Evolutionary conservation across 2,329 filamentous ascomycete genomes (phyloP), one percentile per base, ranked within the genome.

Genomic region (Aspergillus pseudonomiae): DNA sequence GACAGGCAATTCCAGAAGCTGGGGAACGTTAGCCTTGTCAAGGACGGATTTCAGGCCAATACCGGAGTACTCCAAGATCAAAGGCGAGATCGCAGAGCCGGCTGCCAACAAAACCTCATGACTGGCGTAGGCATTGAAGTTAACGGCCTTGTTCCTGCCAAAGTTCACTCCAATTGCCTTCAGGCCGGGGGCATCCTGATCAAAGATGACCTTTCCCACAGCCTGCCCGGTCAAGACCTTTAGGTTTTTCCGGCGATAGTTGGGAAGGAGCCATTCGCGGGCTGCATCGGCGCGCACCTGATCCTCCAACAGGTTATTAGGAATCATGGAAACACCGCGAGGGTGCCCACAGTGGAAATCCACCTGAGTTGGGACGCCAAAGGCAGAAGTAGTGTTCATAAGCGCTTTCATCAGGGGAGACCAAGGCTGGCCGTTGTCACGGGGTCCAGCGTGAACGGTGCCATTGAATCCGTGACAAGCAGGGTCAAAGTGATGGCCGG

Each of bases 311-410:
- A 75, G n/a, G 36, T 62, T 64, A 60, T 75, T 74, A 2, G 41
- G 62, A 24, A 75, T 61, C 71, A 75, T 75, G 7, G 73, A 75
- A 12, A 74, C 71, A 32, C 73, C 71, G 11, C 64, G 70, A 14
- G 73, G 72, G 32, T 69, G 45, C 16, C 72, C 73, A 21, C 73
- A 75, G 54, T 43, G 26, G 2, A 74, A 30, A 48, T 74, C 72
- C 7, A 61, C 21, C 41, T 71, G 62, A 11, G 60, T 60, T 5
- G 69, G 65, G 19, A 70, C 45, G n/a, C 70, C 68, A 0, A 24
- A 7, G 0, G 50, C 57, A 1, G 57, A 46, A 5, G 48, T 59
- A 7, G 69, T 69, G 12, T 67, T 67, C 66, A 75, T 75, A 4
- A 74, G 61, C 3, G 69, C 67, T 16, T 53, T 60, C 39, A 74